These are phyloP conservation scores for Meredithiella fracta DNA, from an alignment of 2,329 filamentous ascomycete species.

Conservation along the genomic window DNA sequence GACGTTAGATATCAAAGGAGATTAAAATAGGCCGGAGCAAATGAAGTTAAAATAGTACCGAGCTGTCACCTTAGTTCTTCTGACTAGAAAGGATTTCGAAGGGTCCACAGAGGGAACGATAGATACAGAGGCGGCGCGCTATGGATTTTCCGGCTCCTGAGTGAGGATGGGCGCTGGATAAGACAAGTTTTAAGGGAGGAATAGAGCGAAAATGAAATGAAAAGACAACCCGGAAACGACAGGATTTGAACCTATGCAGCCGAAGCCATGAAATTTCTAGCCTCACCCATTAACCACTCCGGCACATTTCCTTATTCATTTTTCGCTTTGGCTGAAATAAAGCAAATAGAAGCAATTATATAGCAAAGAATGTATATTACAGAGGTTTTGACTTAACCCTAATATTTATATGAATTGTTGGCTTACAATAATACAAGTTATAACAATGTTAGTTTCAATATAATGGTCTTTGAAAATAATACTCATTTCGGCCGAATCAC, in stretches of 20 bases:
- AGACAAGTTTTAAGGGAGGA: not conserved
- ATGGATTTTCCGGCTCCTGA: not conserved
- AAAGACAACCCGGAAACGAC: slow-evolving; percentile 9
- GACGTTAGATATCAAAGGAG: not conserved
- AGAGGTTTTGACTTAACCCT: too few species aligned
- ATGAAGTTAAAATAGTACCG: too few species aligned
- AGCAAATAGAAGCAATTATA: too few species aligned
- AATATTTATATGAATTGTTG: too few species aligned
- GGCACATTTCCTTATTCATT: slow-evolving; percentile 8
- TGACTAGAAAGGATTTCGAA: slow-evolving; percentile 2
- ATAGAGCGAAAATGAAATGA: not conserved
- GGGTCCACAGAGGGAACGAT: not conserved
- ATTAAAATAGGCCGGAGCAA: too few species aligned
- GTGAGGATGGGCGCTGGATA: too few species aligned
- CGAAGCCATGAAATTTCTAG: slow-evolving; percentile 15
- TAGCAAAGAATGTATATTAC: too few species aligned
- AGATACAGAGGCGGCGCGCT: not conserved
- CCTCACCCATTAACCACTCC: slow-evolving; percentile 14
- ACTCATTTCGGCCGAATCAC: too few species aligned
- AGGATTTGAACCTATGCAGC: slow-evolving; percentile 14
- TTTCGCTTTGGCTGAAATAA: too few species aligned
- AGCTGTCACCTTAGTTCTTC: not conserved
- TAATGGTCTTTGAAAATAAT: too few species aligned
- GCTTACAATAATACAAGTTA: too few species aligned
- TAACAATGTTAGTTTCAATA: too few species aligned